These are phyloP conservation scores for Zizania palustris DNA, from an alignment of 202 grass and related monocot species.

Conservation along the genomic window DNA sequence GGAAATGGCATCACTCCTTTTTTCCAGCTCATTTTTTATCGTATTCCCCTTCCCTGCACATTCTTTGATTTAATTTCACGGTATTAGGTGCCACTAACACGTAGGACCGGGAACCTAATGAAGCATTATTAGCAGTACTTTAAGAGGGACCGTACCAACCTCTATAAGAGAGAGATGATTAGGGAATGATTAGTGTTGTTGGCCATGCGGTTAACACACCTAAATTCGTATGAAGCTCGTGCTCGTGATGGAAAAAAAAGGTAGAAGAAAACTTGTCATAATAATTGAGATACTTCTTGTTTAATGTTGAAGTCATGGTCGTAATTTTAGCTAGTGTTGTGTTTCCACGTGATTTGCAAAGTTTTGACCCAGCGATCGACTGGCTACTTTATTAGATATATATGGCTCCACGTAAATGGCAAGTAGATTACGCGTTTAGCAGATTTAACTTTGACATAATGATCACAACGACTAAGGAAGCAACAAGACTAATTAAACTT, in stretches of 20 bases:
- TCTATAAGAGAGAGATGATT: no score
- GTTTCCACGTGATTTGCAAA: slow-evolving; percentile 3
- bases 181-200: not conserved
- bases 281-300: not conserved
- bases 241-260: not conserved
- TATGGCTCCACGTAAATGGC: not conserved
- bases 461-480: not conserved
- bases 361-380: not conserved
- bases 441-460: not conserved
- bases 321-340: not conserved
- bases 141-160: no score
- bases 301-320: no score
- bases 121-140: not conserved
- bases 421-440: not conserved
- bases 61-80: not conserved
- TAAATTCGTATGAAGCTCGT: not conserved
- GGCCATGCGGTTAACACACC: not conserved
- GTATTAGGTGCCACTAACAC: not conserved
- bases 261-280: not conserved
- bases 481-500: not conserved
- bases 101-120: not conserved
- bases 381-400: no score
- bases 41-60: not conserved
- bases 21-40: not conserved
- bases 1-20: not conserved